Percentiles rank a stretch among this genome's conserved stretches.
Evolutionary conservation across 1,139 yeast species (phyloP).

Genomic region (Nakaseomyces uthaithaninus): DNA sequence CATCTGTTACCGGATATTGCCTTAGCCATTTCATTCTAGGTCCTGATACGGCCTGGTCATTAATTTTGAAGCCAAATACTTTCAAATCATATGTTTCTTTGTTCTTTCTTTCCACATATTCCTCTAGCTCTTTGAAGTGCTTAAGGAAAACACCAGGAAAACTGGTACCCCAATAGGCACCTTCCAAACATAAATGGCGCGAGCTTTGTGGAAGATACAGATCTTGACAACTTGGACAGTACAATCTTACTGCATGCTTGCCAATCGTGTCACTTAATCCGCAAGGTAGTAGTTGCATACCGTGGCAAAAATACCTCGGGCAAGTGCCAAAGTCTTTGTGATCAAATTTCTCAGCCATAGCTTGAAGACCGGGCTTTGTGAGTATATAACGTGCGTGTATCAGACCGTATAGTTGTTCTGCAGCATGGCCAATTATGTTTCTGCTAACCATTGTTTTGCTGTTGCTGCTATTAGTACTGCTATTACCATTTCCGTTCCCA

Average conservation of each 20-base stretch:
- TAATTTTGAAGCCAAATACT: slow-evolving; percentile 79
- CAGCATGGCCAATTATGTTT: slow-evolving; percentile 74
- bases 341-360: slow-evolving; percentile 95
- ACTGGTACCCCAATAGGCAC: slow-evolving; percentile 93
- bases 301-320: slow-evolving; percentile 83
- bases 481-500: slow-evolving; percentile 7
- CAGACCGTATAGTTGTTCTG: slow-evolving; percentile 84
- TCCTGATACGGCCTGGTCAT: slow-evolving; percentile 70
- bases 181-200: slow-evolving; percentile 80
- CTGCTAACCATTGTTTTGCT: slow-evolving; percentile 35
- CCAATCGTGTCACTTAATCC: slow-evolving; percentile 91
- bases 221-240: slow-evolving; percentile 92
- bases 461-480: slow-evolving; percentile 8
- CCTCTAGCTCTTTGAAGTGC: slow-evolving; percentile 78
- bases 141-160: slow-evolving; percentile 88
- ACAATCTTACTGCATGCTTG: slow-evolving; percentile 80
- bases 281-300: slow-evolving; percentile 86
- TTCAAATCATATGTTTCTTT: slow-evolving; percentile 51
- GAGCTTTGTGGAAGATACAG: slow-evolving; percentile 80
- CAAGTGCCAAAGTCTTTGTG: slow-evolving; percentile 85
- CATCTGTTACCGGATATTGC: slow-evolving; percentile 53
- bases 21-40: slow-evolving; percentile 95
- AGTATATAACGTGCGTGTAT: slow-evolving; percentile 89
- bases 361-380: slow-evolving; percentile 81
- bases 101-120: slow-evolving; percentile 45